These are phyloP conservation scores for Komagataea norvegica DNA, from an alignment of 1,139 yeast genomes.

Conservation along the genomic window DNA sequence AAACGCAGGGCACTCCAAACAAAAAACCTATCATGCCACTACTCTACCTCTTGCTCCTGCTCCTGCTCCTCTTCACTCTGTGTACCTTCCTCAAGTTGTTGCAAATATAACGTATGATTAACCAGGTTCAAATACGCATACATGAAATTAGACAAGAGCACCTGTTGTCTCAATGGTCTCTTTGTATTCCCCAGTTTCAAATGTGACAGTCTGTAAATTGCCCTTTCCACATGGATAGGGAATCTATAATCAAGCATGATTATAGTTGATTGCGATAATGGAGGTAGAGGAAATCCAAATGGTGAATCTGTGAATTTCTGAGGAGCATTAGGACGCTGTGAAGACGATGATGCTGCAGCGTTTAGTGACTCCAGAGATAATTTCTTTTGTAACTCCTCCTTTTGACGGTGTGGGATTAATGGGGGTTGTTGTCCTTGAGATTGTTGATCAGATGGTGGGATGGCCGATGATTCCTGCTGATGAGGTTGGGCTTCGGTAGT, in stretches of 20 bases:
- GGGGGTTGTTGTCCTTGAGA: conserved; percentile 1
- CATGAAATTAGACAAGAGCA: conserved; percentile 90
- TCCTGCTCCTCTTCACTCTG: conserved; percentile 2
- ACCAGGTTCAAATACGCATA: conserved; percentile 92
- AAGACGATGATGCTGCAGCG: conserved; percentile 22
- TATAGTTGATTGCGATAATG: conserved; percentile 67
- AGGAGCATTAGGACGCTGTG: conserved; percentile 55
- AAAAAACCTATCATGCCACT: no score
- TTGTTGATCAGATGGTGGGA: neutral
- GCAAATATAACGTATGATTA: conserved; percentile 78
- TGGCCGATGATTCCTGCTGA: conserved; percentile 10
- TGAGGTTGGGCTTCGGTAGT: conserved; percentile 5
- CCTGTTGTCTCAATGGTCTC: conserved; percentile 87
- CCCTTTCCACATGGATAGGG: conserved; percentile 93
- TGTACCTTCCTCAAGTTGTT: conserved; percentile 41
- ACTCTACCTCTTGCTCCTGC: no score
- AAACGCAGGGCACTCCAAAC: neutral
- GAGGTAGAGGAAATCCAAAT: conserved; percentile 82
- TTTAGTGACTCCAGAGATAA: conserved; percentile 31
- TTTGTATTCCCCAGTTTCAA: conserved; percentile 91
- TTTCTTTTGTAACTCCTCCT: conserved; percentile 23
- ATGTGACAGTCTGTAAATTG: conserved; percentile 88
- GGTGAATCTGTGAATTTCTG: conserved; percentile 76
- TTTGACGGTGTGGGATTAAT: conserved; percentile 12
- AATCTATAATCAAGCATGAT: conserved; percentile 80